Evolutionary conservation across 2,329 filamentous ascomycete genomes (phyloP).

Genomic region (Catunica adiposa): DNA sequence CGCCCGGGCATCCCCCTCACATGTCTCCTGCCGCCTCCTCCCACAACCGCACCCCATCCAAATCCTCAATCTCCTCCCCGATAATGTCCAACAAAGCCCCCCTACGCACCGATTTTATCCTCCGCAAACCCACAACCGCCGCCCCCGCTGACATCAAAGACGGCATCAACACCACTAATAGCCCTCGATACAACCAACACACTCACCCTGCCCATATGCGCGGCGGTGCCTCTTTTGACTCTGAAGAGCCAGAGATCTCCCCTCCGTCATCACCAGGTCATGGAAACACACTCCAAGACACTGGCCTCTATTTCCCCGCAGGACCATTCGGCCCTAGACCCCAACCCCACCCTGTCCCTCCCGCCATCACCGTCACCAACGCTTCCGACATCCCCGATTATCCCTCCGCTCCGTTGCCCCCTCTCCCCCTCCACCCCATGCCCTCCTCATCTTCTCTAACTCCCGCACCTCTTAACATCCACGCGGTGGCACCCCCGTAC

Average conservation of each 20-base stretch:
- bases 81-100: constrained; percentile 26
- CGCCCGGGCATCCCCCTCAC: constrained; percentile 5
- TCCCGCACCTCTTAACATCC: constrained; percentile 17
- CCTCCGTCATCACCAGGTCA: neutral
- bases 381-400: constrained; percentile 3
- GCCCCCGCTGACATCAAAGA: constrained; percentile 3
- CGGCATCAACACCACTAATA: constrained; percentile 10
- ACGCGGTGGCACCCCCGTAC: constrained; percentile 22
- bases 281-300: constrained; percentile 1
- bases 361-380: neutral
- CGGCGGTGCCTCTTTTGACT: neutral
- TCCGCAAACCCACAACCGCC: no score
- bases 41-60: constrained; percentile 16
- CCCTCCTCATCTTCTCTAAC: neutral
- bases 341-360: constrained; percentile 4
- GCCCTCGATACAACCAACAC: constrained; percentile 10
- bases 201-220: neutral
- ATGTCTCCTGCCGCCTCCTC: neutral
- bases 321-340: constrained; percentile 1
- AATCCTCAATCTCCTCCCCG: constrained; percentile 34
- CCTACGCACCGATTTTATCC: constrained; percentile 37
- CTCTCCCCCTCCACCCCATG: neutral
- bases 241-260: neutral
- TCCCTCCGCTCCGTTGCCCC: constrained; percentile 2
- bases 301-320: constrained; percentile 12